Evolutionary conservation across 108 stramenopile genomes (phyloP).

Genomic region (Pelagomonas calceolata): DNA sequence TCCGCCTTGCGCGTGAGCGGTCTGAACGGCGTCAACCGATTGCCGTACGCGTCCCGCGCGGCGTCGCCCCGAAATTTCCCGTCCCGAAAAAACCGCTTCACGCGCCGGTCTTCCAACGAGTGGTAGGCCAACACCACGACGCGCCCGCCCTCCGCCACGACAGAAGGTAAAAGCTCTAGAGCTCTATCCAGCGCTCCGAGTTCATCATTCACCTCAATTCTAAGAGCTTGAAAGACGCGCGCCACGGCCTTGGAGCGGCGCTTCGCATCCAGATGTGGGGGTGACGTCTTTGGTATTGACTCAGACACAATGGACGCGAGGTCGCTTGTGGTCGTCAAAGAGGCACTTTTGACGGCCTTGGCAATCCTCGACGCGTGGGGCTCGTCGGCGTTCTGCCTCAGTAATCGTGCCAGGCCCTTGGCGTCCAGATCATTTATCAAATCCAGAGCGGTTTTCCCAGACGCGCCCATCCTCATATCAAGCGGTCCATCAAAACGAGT

Average conservation of each 20-base stretch:
- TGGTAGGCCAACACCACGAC: constrained; percentile 82
- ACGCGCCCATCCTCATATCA: constrained; percentile 77
- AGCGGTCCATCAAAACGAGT: constrained; percentile 82
- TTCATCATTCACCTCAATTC: constrained; percentile 84
- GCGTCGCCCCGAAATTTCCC: background rate
- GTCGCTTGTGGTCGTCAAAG: constrained; percentile 59
- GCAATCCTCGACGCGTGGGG: constrained; percentile 59
- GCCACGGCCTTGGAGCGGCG: constrained; percentile 28
- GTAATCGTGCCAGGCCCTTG: constrained; percentile 51
- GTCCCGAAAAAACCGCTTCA: constrained; percentile 61
- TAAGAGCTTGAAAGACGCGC: constrained; percentile 68
- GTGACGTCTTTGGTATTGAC: constrained; percentile 43
- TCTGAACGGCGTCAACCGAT: background rate
- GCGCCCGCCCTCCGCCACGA: constrained; percentile 11
- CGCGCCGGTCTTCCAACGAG: constrained; percentile 76
- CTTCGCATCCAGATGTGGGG: background rate
- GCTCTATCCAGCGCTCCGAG: constrained; percentile 2
- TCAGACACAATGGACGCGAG: constrained; percentile 60
- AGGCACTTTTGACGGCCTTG: constrained; percentile 53
- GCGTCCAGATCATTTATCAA: constrained; percentile 74
- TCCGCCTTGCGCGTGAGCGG: background rate
- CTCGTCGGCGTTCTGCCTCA: constrained; percentile 71
- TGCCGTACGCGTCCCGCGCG: background rate
- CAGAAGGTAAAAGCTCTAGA: background rate
- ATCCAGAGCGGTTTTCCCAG: constrained; percentile 61